Evolutionary conservation across 2,329 filamentous ascomycete genomes (phyloP).

Genomic region (Pyrenophora graminea): DNA sequence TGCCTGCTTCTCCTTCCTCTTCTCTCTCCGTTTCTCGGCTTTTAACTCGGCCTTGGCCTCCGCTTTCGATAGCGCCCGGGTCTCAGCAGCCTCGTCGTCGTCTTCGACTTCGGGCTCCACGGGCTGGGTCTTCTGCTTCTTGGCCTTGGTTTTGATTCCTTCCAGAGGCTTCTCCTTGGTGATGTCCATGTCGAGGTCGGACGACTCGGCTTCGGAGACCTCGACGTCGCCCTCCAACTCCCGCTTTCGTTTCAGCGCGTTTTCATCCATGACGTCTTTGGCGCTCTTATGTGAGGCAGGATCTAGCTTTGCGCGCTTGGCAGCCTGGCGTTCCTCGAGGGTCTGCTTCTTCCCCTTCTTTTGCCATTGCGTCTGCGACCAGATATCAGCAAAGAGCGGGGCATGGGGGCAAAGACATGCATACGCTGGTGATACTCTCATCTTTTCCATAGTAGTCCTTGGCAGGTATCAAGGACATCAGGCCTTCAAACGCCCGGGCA

Average conservation of each 20-base stretch:
- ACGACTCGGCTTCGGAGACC: constrained; percentile 33
- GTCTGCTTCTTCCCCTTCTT: constrained; percentile 86
- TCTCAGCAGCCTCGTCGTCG: constrained; percentile 49
- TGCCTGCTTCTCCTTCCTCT: constrained; percentile 52
- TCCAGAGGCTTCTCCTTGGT: constrained; percentile 46
- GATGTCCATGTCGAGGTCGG: constrained; percentile 42
- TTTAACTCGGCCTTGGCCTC: constrained; percentile 48
- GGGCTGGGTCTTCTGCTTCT: constrained; percentile 50
- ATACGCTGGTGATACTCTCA: constrained; percentile 65
- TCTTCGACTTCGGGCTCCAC: constrained; percentile 24
- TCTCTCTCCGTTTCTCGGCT: constrained; percentile 52
- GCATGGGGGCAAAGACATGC: constrained; percentile 45
- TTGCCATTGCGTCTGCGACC: constrained; percentile 86
- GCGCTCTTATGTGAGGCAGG: constrained; percentile 89
- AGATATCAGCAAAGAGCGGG: constrained; percentile 14
- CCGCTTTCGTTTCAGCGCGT: constrained; percentile 71
- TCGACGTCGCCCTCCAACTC: constrained; percentile 64
- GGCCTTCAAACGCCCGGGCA: constrained; percentile 80
- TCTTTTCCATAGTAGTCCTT: constrained; percentile 91
- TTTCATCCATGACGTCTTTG: constrained; percentile 91
- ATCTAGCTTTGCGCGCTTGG: constrained; percentile 83
- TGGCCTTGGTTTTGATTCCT: constrained; percentile 45
- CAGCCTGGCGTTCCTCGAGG: constrained; percentile 69
- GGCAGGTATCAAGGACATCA: constrained; percentile 85
- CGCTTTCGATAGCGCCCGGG: constrained; percentile 42